Evolutionary conservation across 1,284 basidiomycete genomes (phyloP).

Genomic region (Bjerkandera adusta): DNA sequence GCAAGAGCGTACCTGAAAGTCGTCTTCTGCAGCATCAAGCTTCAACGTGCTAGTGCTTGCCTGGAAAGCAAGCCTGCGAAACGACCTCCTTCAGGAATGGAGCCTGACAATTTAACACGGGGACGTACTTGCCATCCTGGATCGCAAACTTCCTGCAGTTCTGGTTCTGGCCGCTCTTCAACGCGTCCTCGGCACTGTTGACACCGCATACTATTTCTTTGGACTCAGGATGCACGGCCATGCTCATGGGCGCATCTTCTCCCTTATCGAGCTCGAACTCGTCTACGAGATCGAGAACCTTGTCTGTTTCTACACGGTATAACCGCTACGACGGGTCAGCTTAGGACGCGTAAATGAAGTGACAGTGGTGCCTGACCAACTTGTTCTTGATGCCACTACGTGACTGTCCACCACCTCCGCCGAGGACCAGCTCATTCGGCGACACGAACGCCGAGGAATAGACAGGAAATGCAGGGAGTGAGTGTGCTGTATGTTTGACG

Average conservation of each 20-base stretch:
- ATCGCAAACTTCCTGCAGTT: slow-evolving; percentile 78
- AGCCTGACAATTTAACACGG: background rate
- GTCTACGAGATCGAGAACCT: slow-evolving; percentile 55
- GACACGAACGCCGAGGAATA: slow-evolving; percentile 86
- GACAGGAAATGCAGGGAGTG: slow-evolving; percentile 78
- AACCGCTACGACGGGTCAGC: slow-evolving; percentile 49
- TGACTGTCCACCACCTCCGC: slow-evolving; percentile 84
- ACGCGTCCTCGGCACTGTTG: slow-evolving; percentile 67
- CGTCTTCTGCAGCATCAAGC: slow-evolving; percentile 55
- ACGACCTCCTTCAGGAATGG: slow-evolving; percentile 8
- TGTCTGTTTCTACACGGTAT: slow-evolving; percentile 63
- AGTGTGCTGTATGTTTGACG: slow-evolving; percentile 74
- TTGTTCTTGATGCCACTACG: slow-evolving; percentile 91
- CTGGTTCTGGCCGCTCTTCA: slow-evolving; percentile 70
- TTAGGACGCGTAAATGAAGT: slow-evolving; percentile 9
- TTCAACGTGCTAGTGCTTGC: slow-evolving; percentile 62
- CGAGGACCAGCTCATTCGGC: slow-evolving; percentile 74
- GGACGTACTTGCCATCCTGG: slow-evolving; percentile 54
- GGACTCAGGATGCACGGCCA: slow-evolving; percentile 64
- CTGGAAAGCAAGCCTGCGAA: slow-evolving; percentile 50
- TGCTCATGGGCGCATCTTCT: slow-evolving; percentile 94
- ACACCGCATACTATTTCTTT: slow-evolving; percentile 76
- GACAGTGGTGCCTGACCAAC: slow-evolving; percentile 46
- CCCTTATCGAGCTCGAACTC: slow-evolving; percentile 76
- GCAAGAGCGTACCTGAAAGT: slow-evolving; percentile 71